Conservation (phyloP, 1,139 yeast species). For the Scheffersomyces parashehatae region DNA sequence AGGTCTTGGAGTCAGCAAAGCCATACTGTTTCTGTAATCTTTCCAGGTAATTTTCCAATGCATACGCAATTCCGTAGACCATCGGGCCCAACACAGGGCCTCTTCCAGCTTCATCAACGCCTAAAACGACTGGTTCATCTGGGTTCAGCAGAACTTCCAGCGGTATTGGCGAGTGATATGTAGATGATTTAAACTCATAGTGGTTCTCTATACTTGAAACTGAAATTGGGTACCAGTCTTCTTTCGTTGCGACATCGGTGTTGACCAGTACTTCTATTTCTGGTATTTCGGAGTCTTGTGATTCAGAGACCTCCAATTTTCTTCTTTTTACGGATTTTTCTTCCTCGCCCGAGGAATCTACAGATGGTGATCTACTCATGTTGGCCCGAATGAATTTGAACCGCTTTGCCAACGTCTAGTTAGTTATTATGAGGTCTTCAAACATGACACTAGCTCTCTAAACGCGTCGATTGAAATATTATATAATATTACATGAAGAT, state of each 20-base stretch:
- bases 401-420: too few relatives aligned
- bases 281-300: background rate
- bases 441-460: too few relatives aligned
- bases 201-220: slow-evolving; percentile 26
- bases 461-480: too few relatives aligned
- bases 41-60: slow-evolving; percentile 55
- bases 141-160: slow-evolving; percentile 14
- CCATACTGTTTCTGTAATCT: slow-evolving; percentile 60
- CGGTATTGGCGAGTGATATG: slow-evolving; percentile 38
- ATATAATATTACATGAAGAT: too few relatives aligned
- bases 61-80: slow-evolving; percentile 91
- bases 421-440: too few relatives aligned
- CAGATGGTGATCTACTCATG: background rate
- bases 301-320: slow-evolving; percentile 1
- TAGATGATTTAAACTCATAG: slow-evolving; percentile 30
- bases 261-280: background rate
- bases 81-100: slow-evolving; percentile 97
- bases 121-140: slow-evolving; percentile 51
- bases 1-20: slow-evolving; percentile 89
- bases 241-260: background rate
- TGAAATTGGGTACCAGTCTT: slow-evolving; percentile 34
- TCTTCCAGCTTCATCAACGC: slow-evolving; percentile 98
- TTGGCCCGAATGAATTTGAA: too few relatives aligned
- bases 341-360: background rate
- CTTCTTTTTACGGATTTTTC: slow-evolving; percentile 1